phyloP scores from a whole-genome alignment of 1,139 yeast species.

The Starmera stellimalicola region DNA sequence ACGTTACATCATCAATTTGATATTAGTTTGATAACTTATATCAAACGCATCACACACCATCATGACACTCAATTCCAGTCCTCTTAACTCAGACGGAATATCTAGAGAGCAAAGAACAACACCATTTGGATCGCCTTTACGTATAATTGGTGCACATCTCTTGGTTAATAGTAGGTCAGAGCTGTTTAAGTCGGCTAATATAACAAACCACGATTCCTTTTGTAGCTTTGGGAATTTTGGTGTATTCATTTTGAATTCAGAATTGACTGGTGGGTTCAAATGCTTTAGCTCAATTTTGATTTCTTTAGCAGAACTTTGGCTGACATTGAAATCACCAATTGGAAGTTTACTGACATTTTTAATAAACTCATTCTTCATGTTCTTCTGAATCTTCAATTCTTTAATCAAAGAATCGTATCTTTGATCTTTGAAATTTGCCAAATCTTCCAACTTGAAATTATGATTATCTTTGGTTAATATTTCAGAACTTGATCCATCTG shows the following conservation, averaged over 20 bases:
- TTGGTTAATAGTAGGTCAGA: conserved; percentile 51
- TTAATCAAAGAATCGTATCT: conserved; percentile 13
- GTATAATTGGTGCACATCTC: conserved; percentile 52
- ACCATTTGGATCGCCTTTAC: conserved; percentile 26
- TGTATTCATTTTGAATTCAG: conserved; percentile 58
- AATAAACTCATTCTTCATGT: conserved; percentile 28
- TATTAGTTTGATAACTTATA: conserved; percentile 19
- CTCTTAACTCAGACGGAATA: conserved; percentile 40
- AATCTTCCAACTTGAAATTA: conserved; percentile 18
- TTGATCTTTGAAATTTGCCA: conserved; percentile 8
- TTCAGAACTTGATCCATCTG: conserved; percentile 19
- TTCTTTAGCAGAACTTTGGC: conserved; percentile 26
- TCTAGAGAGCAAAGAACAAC: conserved; percentile 39
- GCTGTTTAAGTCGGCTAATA: conserved; percentile 38
- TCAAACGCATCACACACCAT: conserved; percentile 64
- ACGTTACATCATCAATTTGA: too few relatives aligned
- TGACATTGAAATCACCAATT: conserved; percentile 19
- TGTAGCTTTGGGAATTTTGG: conserved; percentile 87
- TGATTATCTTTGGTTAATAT: conserved; percentile 3
- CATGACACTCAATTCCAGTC: conserved; percentile 34
- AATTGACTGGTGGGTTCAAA: conserved; percentile 41
- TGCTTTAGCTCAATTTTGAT: conserved; percentile 44
- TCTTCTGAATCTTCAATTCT: conserved; percentile 7
- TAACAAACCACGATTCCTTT: conserved; percentile 88
- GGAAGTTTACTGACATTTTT: conserved; percentile 41